Evolutionary conservation across 805 yeast genomes (phyloP), one percentile per base, ranked within the genome.

Genomic region (Sugiyamaella smithiae): DNA sequence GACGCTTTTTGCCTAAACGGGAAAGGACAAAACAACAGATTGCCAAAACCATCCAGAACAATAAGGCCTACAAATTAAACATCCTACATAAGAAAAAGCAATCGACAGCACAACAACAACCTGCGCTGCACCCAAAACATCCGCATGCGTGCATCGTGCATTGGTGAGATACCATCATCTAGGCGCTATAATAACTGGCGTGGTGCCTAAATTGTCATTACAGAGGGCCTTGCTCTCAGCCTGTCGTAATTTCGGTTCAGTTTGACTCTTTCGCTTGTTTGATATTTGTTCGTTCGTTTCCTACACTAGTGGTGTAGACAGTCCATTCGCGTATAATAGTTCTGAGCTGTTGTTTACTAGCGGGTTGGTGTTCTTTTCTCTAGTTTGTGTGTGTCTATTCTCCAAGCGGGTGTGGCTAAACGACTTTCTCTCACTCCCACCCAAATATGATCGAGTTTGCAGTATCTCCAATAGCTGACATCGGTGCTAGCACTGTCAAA

Each of bases 1-100:
- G 12, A 14, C 38, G 38, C 38, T 20, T 35, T 12, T 11, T 3
- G 38, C 38, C 38, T 12, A 12, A 16, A n/a, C 16, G 16, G 38
- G 38, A 35, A 35, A 20, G 19, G 12, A 12, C 38, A 16, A 35
- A 35, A 35, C 38, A 35, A 35, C 38, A 12, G n/a, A n/a, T n/a
- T 35, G 38, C 38, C 38, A n/a, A 35, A 35, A 35, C 38, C 38
- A 35, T 35, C 22, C 38, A 35, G 38, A 35, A 35, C 38, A 35
- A 35, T 35, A 35, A 35, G 20, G 11, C 12, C 22, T 3, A 16
- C 38, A 35, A 35, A 35, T 35, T 35, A 35, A 35, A 16, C 38
- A 35, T 11, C 22, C 38, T 19, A 35, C 22, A 19, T 16, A 14
- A 26, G 22, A 19, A 35, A 35, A 35, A 16, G 38, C 22, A 35